Percentiles rank a stretch among this genome's conserved stretches.
phyloP scores from a whole-genome alignment of 106 monocot species.

The Phalaenopsis equestris region DNA sequence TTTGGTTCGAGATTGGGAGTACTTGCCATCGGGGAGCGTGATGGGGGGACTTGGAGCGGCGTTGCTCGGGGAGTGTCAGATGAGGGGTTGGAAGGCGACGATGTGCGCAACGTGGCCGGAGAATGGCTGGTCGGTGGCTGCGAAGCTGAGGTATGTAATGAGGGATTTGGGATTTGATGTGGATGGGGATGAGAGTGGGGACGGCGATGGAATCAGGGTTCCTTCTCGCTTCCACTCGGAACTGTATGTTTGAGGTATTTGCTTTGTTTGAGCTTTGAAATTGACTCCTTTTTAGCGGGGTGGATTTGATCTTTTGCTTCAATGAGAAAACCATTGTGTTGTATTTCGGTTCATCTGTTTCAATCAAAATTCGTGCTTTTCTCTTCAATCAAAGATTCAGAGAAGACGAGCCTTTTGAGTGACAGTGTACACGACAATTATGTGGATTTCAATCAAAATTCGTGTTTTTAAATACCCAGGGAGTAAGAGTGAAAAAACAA shows the following conservation, averaged over 20 bases:
- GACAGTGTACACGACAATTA: too few relatives aligned
- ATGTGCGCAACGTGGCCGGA: constrained; percentile 59
- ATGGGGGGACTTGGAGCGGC: constrained; percentile 66
- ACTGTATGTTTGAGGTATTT: neutral
- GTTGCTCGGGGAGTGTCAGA: constrained; percentile 54
- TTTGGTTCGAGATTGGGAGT: constrained; percentile 20
- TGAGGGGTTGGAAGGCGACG: constrained; percentile 49
- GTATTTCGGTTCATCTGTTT: neutral
- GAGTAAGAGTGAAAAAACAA: too few relatives aligned
- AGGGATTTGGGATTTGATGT: constrained; percentile 20
- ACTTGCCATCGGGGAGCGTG: constrained; percentile 61
- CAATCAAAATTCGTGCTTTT: neutral
- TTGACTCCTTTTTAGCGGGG: neutral
- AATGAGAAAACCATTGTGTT: neutral
- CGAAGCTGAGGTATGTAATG: constrained; percentile 14
- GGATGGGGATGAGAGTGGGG: constrained; percentile 1
- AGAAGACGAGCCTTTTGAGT: too few relatives aligned
- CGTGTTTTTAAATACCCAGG: too few relatives aligned
- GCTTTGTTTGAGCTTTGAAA: neutral
- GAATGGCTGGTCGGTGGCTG: constrained; percentile 10
- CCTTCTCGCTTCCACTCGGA: neutral
- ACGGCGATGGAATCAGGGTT: constrained; percentile 1
- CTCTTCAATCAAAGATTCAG: too few relatives aligned
- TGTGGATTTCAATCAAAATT: too few relatives aligned
- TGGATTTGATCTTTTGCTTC: neutral